phyloP scores from a whole-genome alignment of 2,329 filamentous ascomycete species.

The Clonostachys chloroleuca region DNA sequence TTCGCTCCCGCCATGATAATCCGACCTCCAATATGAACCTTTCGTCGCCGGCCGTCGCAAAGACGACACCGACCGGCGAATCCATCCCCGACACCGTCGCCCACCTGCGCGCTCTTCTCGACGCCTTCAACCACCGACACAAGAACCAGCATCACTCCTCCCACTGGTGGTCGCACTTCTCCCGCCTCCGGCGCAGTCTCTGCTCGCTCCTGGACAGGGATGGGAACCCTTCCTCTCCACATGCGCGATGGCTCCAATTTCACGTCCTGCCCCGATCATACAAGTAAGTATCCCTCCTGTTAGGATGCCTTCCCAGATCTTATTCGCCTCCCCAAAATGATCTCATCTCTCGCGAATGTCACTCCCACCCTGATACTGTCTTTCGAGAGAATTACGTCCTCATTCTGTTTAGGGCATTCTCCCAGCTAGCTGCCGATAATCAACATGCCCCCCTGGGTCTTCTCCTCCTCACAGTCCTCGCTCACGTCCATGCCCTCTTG shows the following conservation, averaged over 20 bases:
- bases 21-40: no score
- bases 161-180: conserved; percentile 76
- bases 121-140: conserved; percentile 77
- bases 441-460: conserved; percentile 71
- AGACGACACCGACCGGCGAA: neutral
- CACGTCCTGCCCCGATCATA: conserved; percentile 26
- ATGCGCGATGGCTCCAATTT: conserved; percentile 19
- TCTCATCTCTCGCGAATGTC: neutral
- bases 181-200: conserved; percentile 64
- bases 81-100: conserved; percentile 20
- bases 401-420: conserved; percentile 48
- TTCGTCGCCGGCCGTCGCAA: neutral
- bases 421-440: conserved; percentile 64
- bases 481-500: conserved; percentile 47
- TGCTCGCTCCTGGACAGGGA: conserved; percentile 38
- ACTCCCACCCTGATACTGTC: no score
- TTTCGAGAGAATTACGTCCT: no score
- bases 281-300: conserved; percentile 17
- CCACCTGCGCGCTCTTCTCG: conserved; percentile 51
- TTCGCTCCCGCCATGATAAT: no score
- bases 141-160: conserved; percentile 82
- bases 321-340: neutral
- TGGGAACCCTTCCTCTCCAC: conserved; percentile 3
- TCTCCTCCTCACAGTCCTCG: conserved; percentile 60
- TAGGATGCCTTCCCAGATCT: neutral